Evolutionary conservation across 345 rosid genomes (phyloP).

Genomic region (Psidium guajava): DNA sequence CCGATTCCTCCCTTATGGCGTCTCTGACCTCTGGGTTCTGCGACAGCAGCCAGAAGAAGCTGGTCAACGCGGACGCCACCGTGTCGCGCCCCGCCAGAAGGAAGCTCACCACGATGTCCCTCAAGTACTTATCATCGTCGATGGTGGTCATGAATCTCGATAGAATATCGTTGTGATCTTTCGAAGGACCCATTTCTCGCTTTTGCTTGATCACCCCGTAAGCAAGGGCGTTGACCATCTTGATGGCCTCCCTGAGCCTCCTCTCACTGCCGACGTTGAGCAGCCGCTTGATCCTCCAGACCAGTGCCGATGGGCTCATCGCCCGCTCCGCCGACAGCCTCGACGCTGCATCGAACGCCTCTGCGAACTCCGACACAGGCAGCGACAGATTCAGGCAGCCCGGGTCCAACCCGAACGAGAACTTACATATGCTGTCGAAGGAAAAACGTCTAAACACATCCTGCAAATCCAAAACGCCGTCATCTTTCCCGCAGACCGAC

Average conservation of each 20-base stretch:
- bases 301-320: constrained; percentile 21
- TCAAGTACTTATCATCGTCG: constrained; percentile 38
- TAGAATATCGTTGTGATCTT: constrained; percentile 29
- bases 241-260: constrained; percentile 40
- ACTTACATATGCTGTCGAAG: constrained; percentile 41
- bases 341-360: constrained; percentile 54
- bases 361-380: constrained; percentile 37
- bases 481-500: constrained; percentile 19
- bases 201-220: constrained; percentile 30
- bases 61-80: constrained; percentile 53
- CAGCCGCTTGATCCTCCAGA: constrained; percentile 48
- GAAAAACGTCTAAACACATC: constrained; percentile 55
- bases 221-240: constrained; percentile 30
- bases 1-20: constrained; percentile 35
- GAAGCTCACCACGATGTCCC: constrained; percentile 63
- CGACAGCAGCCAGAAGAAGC: constrained; percentile 49
- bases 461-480: constrained; percentile 32
- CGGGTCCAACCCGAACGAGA: constrained; percentile 60
- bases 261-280: constrained; percentile 53
- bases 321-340: constrained; percentile 41
- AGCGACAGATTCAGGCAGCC: constrained; percentile 37
- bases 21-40: constrained; percentile 34
- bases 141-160: constrained; percentile 57
- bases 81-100: constrained; percentile 76
- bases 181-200: constrained; percentile 16